Base-by-base conservation (phyloP, 2,329 filamentous ascomycete genomes). In the Colletotrichum salicis region DNA sequence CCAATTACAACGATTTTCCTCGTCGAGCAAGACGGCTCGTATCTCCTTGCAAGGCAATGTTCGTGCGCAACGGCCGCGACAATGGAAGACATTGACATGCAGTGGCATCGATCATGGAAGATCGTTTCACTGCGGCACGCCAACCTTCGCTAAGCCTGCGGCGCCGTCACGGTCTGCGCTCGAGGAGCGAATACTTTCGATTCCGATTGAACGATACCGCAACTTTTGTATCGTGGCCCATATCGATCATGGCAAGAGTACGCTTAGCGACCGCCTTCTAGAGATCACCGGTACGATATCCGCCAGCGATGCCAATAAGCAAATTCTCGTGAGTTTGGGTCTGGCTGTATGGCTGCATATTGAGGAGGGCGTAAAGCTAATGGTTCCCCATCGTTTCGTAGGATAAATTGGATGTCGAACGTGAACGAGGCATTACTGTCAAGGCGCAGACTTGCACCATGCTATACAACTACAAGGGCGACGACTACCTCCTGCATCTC, bases 151-250 rank as follows among this genome's bases (percentile, higher is more conserved):
- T 35, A 73, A 67, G 33, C 33, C 73, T 19, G 37, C 59, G 48
- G 62, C 51, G 19, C 61, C 74, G 45, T 76, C 75, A 10, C 77
- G 76, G 5, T 76, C 75, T 35, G 85, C 86, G 24, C 82, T 90
- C 65, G 87, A 90, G 76, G 80, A 82, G 55, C 88, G 90, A 75
- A 95, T 96, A 72, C 86, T 90, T 19, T 90, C 89, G 6, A 95
- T 96, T 66, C 93, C 93, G 2, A 92, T 95, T 77, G 90, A 93
- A 69, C 89, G 93, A 24, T 96, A 91, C 76, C 92, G 96, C 74
- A 99, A 99, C 82, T 99, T 99, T 82, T 99, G 96, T 83, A 98
- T 99, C 78, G 96, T 99, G 63, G 96, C 96, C 11, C 96, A 99
- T 81, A 97, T 99, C 80, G 96, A 99, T 81, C 96, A 99, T 90